Evolutionary conservation across 2,329 filamentous ascomycete species (phyloP).

Genomic region (Pseudogymnoascus sp.): DNA sequence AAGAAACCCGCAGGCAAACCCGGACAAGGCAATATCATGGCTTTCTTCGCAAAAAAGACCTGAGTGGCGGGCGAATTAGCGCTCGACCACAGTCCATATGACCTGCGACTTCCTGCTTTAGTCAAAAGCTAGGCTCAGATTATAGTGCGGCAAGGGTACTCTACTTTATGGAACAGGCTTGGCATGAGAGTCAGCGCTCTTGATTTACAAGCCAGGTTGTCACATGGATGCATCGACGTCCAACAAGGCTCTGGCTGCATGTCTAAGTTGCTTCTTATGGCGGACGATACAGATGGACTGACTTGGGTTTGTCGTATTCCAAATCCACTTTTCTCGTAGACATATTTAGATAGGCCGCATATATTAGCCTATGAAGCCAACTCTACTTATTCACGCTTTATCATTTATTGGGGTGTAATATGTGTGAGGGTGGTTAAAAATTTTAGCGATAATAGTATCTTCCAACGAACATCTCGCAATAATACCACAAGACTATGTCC

Average conservation of each 20-base stretch:
- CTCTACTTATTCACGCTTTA: not conserved
- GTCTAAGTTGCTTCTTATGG: not conserved
- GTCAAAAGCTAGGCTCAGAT: not conserved
- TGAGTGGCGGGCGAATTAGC: not conserved
- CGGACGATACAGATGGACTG: not conserved
- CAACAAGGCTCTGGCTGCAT: not conserved
- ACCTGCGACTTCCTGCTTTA: not conserved
- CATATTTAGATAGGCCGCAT: not conserved
- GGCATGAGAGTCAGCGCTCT: not conserved
- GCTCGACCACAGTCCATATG: not conserved
- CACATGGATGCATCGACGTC: not conserved
- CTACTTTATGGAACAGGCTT: not conserved
- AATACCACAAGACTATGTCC: not conserved
- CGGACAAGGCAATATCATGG: constrained; percentile 78
- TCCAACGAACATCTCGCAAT: not conserved
- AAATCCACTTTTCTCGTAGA: not conserved
- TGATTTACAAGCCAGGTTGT: not conserved
- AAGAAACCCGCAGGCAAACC: constrained; percentile 52
- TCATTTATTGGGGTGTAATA: not conserved
- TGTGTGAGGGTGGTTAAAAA: not conserved
- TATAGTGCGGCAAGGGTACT: not conserved
- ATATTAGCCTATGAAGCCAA: not conserved
- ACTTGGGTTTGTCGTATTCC: not conserved
- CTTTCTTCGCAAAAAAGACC: constrained; percentile 75
- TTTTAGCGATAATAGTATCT: not conserved